Evolutionary conservation across 306 rosid genomes (phyloP), one percentile per base, ranked within the genome.

Genomic region (Dalbergia cochinchinensis): DNA sequence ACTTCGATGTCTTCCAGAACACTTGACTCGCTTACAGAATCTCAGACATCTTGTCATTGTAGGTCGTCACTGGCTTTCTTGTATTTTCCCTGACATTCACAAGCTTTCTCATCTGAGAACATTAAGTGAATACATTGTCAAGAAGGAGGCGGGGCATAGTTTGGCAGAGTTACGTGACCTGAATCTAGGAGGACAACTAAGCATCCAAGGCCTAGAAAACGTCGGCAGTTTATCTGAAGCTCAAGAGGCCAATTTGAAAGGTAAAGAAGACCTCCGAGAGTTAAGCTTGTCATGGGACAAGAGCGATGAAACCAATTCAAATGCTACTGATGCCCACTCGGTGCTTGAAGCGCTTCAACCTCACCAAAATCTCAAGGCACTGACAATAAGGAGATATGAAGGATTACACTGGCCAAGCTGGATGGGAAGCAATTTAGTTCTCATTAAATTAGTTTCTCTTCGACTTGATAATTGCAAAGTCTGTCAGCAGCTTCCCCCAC

Each of bases 41-140:
- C 54, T 48, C 5, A 47, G 77, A 47, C 76, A 78, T 42, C 77
- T 78, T 42, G 13, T 69, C 8, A 34, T 78, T 1, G 11, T 18
- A 0, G 8, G 11, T 11, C 31, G 50, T 78, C n/a, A 7, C 4
- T 2, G n/a, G n/a, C n/a, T n/a, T n/a, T 2, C 3, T 59, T 0
- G 0, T 18, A 4, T 78, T 31, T 51, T 51, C 13, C 71, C 70
- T 12, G 11, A 69, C 33, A 69, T 69, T 78, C 60, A 69, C 34
- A 74, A 61, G 3, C 34, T 74, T 4, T 45, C 47, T 60, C 6
- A 6, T 13, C 1, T 68, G 10, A 62, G 44, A 62, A 31, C 10
- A 12, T 34, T 62, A 48, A 12, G 54, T 48, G 16, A 0, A 11
- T 48, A 58, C 47, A 71, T 71, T 45, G 76, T 53, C 0, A 7